Evolutionary conservation across 179 eudicot genomes (phyloP).

Genomic region (Beta macrorhiza): DNA sequence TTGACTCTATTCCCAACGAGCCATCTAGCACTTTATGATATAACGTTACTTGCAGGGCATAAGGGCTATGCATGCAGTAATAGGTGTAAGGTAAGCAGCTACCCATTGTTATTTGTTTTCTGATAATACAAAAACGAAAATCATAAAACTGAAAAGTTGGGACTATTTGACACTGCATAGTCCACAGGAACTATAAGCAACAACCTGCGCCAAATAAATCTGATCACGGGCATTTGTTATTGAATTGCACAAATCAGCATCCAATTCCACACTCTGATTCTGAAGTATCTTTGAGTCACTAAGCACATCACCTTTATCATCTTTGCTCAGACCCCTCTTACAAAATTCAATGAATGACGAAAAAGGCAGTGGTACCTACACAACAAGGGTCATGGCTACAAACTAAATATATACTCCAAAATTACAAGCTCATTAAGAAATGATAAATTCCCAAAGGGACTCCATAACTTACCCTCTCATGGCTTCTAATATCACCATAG

Average conservation of each 20-base stretch:
- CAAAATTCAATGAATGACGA: slow-evolving; percentile 71
- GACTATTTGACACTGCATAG: neutral
- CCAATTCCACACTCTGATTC: slow-evolving; percentile 18
- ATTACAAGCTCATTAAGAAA: slow-evolving; percentile 13
- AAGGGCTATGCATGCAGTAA: neutral
- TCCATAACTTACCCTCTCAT: slow-evolving; percentile 61
- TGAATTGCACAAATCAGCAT: slow-evolving; percentile 34
- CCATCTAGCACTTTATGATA: neutral
- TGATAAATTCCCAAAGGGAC: slow-evolving; percentile 4
- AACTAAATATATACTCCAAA: slow-evolving; percentile 6
- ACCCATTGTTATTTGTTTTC: neutral
- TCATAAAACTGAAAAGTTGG: neutral
- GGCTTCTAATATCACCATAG: slow-evolving; percentile 88
- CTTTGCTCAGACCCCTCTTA: slow-evolving; percentile 37
- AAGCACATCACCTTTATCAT: slow-evolving; percentile 26
- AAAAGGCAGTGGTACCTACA: slow-evolving; percentile 71
- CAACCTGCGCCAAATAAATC: slow-evolving; percentile 87
- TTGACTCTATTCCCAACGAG: neutral
- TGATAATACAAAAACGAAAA: neutral
- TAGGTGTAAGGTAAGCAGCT: neutral
- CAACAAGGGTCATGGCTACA: slow-evolving; percentile 1
- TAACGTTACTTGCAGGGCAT: neutral
- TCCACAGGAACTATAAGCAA: slow-evolving; percentile 7
- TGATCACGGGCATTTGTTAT: slow-evolving; percentile 49
- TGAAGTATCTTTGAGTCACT: slow-evolving; percentile 38